Evolutionary conservation across 116 monocot genomes (phyloP), one percentile per base, ranked within the genome.

Genomic region (Zostera marina): DNA sequence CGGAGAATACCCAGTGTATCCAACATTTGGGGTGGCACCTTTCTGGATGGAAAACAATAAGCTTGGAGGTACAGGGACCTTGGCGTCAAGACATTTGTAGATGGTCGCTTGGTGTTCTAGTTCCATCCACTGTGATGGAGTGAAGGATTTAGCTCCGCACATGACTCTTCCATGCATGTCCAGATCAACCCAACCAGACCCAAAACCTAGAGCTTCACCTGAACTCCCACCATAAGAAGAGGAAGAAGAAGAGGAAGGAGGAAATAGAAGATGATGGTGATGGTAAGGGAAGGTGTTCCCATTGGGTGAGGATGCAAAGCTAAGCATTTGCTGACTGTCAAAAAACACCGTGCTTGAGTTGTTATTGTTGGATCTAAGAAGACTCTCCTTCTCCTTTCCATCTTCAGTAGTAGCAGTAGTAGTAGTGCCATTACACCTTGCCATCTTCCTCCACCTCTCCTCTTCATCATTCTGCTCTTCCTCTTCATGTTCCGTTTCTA

Each of bases 91-190:
- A 72, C 80, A 83, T 25, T 83, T 80, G 81, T 87, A 92, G 75
- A 92, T 83, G 82, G 87, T 61, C 13, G 78, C 87, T 58, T 92
- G 92, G 58, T 92, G 80, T 53, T 92, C 87, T 59, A 92, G 68
- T 72, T 92, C 92, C 75, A 87, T 66, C 87, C 92, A 87, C 42
- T 92, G 92, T 47, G 92, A 83, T 52, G 87, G 92, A 61, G 92
- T 87, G 74, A 92, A 92, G 19, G 83, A 72, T 44, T 69, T 80
- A 17, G 70, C 53, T 46, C 85, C 74, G 52, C 63, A 70, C 56
- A 75, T 44, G 57, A 66, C 68, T 41, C 32, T 32, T 5, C 74
- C 79, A 67, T 73, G 63, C 75, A 77, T 79, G 68, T 66, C 69
- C 44, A 66, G 54, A 69, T 69, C 67, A 48, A 65, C 48, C 67